Evolutionary conservation across 345 rosid species (phyloP), one percentile per base, ranked within the genome.

Genomic region (Citrus reticulata): DNA sequence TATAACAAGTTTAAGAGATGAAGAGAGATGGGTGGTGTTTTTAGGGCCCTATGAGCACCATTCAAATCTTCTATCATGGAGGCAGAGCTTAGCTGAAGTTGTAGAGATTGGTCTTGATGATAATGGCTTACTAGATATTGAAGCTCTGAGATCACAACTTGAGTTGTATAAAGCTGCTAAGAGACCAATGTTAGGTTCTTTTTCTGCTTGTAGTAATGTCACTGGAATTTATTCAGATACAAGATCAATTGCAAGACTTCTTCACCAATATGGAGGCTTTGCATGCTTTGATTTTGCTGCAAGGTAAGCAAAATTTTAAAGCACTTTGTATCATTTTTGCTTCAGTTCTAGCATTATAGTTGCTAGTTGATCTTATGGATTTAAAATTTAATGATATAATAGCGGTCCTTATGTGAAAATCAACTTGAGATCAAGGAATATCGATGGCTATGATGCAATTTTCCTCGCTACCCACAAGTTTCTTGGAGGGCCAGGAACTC

Each of bases 271-370:
- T 61, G 88, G 90, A 63, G 90, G 83, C 0, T 91, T 89, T 67
- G 95, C 81, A 2, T 89, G 93, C 76, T 88, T 91, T 63, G 91
- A 89, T 65, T 89, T 88, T 55, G 93, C 95, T 1, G 90, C 95
- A 13, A 88, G 95, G 91, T 34, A 34, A 4, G 6, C 5, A 51
- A 13, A 51, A 92, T 89, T 29, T 30, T 29, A 13, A 29, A 16
- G 20, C 39, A 29, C 7, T 29, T 5, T 30, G 22, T 63, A 14
- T 29, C 37, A 63, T 63, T 63, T 63, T 60, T 60, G 14, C 16
- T n/a, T 60, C 24, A 10, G 16, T 64, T 64, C 2, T 13, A 29
- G 8, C 35, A 16, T 64, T 8, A 30, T 14, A 16, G 20, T 16
- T 51, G 20, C 14, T 42, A 42, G 3, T 42, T 42, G 49, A 10